Conservation (phyloP, 2,329 filamentous ascomycete species). For the Coniella vitis region DNA sequence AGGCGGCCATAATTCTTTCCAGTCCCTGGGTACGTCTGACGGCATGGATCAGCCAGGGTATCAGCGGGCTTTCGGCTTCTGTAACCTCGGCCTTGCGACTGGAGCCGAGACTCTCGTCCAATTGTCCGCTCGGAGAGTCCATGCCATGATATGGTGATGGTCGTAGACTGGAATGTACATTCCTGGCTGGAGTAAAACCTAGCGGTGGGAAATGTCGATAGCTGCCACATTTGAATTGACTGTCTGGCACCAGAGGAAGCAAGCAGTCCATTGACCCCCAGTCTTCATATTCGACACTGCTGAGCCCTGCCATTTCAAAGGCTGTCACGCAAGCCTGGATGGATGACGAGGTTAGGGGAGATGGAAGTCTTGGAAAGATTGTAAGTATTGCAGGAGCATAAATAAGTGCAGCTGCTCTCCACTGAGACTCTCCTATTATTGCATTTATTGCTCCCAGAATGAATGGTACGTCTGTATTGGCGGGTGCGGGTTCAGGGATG, state of each 20-base stretch:
- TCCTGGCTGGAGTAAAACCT: slow-evolving; percentile 33
- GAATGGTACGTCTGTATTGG: slow-evolving; percentile 53
- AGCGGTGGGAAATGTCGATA: slow-evolving; percentile 48
- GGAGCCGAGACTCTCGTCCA: slow-evolving; percentile 21
- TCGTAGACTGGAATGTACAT: slow-evolving; percentile 26
- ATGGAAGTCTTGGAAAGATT: slow-evolving; percentile 57
- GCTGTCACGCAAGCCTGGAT: slow-evolving; percentile 44
- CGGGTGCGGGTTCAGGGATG: slow-evolving; percentile 56
- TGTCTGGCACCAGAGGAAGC: slow-evolving; percentile 48
- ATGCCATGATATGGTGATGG: slow-evolving; percentile 6
- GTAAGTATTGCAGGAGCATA: slow-evolving; percentile 63
- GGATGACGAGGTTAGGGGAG: slow-evolving; percentile 39
- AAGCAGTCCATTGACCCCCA: slow-evolving; percentile 58
- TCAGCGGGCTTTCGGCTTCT: slow-evolving; percentile 61
- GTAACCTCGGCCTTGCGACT: slow-evolving; percentile 36
- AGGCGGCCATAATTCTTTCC: slow-evolving; percentile 61
- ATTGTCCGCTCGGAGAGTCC: slow-evolving; percentile 25
- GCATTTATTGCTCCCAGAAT: slow-evolving; percentile 71
- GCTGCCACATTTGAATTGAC: slow-evolving; percentile 26
- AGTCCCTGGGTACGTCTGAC: slow-evolving; percentile 50
- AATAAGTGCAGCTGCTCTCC: slow-evolving; percentile 64
- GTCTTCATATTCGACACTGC: slow-evolving; percentile 35
- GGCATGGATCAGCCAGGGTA: slow-evolving; percentile 66
- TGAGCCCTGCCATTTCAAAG: slow-evolving; percentile 46
- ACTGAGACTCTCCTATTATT: slow-evolving; percentile 73